Evolutionary conservation across 202 grass and related monocot species (phyloP).

Genomic region (Dendrocalamus latiflorus): DNA sequence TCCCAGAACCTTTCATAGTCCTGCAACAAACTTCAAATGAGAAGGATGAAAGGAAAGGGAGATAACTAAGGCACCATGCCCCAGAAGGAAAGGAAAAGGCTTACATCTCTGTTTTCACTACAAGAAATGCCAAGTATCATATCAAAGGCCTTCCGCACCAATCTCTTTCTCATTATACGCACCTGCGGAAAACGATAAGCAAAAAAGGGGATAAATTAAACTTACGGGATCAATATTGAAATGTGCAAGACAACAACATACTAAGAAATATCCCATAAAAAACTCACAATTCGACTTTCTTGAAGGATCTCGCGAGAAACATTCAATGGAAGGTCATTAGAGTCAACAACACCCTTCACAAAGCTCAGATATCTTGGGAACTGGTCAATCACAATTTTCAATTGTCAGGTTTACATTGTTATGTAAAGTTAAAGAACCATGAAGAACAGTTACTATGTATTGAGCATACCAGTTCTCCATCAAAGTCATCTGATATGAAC

Average conservation of each 20-base stretch:
- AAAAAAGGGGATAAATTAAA: slow-evolving; percentile 2
- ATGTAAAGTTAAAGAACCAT: neutral
- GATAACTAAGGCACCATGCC: neutral
- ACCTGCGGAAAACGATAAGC: too few species aligned
- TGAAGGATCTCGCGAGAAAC: slow-evolving; percentile 97
- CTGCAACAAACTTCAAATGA: slow-evolving; percentile 42
- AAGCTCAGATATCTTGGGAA: slow-evolving; percentile 98
- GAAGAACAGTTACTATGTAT: slow-evolving; percentile 1
- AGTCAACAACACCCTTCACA: slow-evolving; percentile 98
- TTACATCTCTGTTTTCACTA: slow-evolving; percentile 97
- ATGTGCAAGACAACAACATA: neutral
- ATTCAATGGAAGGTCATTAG: slow-evolving; percentile 96
- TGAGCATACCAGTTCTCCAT: slow-evolving; percentile 60
- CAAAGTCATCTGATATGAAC: too few species aligned
- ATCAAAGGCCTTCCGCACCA: too few species aligned
- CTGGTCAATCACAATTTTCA: slow-evolving; percentile 42
- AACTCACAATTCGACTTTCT: too few species aligned
- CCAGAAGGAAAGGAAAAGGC: neutral
- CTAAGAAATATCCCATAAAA: neutral
- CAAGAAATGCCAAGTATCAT: too few species aligned
- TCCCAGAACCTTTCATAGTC: slow-evolving; percentile 95
- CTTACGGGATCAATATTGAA: neutral
- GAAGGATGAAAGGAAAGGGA: neutral
- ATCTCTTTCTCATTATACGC: too few species aligned
- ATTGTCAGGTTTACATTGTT: neutral